These are phyloP conservation scores for Chlamydomonas asymmetrica DNA, from an alignment of 139 green algal species.

Conservation along the genomic window DNA sequence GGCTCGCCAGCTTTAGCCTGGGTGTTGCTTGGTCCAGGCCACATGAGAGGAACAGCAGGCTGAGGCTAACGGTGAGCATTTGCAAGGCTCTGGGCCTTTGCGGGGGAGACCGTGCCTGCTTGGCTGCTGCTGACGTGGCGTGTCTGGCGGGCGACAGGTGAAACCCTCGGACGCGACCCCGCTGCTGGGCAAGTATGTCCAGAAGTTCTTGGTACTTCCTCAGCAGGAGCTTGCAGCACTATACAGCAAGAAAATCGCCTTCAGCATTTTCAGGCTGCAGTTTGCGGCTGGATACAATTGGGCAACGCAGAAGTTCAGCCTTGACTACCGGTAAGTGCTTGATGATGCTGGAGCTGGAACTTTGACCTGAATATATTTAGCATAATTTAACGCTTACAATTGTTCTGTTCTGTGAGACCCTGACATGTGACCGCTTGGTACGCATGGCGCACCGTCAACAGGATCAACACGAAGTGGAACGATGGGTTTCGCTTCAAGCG, in stretches of 20 bases:
- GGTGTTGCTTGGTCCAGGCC: constrained; percentile 10
- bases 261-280: constrained; percentile 42
- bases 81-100: no score
- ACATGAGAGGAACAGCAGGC: neutral
- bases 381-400: neutral
- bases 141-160: no score
- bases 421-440: neutral
- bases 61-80: constrained; percentile 18
- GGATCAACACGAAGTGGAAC: constrained; percentile 57
- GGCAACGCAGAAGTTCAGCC: constrained; percentile 22
- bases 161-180: no score
- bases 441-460: neutral
- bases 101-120: no score
- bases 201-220: constrained; percentile 51
- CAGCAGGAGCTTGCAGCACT: constrained; percentile 29
- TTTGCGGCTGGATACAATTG: constrained; percentile 54
- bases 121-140: no score
- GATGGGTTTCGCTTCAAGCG: constrained; percentile 52
- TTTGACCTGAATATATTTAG: neutral
- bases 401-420: neutral
- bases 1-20: neutral
- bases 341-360: neutral
- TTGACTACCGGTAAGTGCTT: constrained; percentile 52
- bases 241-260: constrained; percentile 48
- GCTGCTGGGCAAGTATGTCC: constrained; percentile 31